Evolutionary conservation across 2,329 filamentous ascomycete species (phyloP), one percentile per base, ranked within the genome.

Genomic region (Apiospora saccharicola): DNA sequence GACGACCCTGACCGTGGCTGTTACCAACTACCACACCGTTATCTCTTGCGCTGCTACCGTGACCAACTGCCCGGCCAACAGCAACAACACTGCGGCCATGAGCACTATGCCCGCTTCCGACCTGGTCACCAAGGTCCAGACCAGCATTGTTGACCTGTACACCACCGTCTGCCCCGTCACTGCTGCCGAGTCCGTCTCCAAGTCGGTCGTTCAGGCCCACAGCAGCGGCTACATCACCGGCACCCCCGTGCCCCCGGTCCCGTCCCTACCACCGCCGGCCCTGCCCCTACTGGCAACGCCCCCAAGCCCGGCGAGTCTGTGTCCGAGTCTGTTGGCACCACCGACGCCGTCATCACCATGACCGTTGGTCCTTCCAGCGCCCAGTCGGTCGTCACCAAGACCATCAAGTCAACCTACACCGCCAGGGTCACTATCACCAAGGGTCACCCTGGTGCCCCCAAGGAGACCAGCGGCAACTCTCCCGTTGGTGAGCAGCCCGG

Each of bases 131-230:
- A 77, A 75, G 46, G 76, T 80, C 6, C 78, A 81, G 47, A 83
- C 82, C 24, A 79, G 82, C 76, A 79, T 81, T 57, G 77, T 83
- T 49, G 77, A 81, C 46, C 73, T 82, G 43, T 82, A 80, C 70
- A 83, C 81, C 22, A 81, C 79, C 22, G 76, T 83, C 69, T 83
- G 81, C 77, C 82, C 82, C 19, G 80, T 82, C 12, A 77, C 79
- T 46, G 80, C 77, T 4, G 78, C 76, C 19, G 74, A 78, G 51
- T 78, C 76, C 43, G 73, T 80, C 70, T 80, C 80, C 22, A 80
- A 77, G 76, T 79, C 79, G 71, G 68, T 80, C 37, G 73, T 80
- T 13, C 76, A 74, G 34, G 79, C 76, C 51, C 78, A 81, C 77
- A 78, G 76, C 78, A 79, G 77, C 43, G 80, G 80, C 51, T 75